Evolutionary conservation across 768 basidiomycete species (phyloP), one percentile per base, ranked within the genome.

Genomic region (Boletellus ananiceps): DNA sequence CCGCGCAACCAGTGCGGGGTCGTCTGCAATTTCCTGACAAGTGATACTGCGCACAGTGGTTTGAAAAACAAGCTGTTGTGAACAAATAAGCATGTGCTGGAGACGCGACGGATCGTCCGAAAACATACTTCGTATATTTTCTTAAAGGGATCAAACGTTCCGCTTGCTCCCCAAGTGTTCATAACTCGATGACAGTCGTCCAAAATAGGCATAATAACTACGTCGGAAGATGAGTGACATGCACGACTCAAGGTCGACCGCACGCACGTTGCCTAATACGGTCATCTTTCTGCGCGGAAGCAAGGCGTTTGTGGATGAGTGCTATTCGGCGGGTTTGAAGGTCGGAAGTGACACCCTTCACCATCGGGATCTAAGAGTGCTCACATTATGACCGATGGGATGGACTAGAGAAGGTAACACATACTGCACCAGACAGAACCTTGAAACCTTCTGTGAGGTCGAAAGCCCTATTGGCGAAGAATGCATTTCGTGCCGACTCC

Each of bases 371-470:
- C 86, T 88, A 54, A 31, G 46, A 50, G 39, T 46, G 25, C 48
- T 46, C 46, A 43, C 14, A 7, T 53, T 57, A 56, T 41, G 51
- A 52, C 59, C 41, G 25, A 50, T 41, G 48, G 33, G 60, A 51
- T 45, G 49, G 44, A 50, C 51, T 34, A 45, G 8, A 23, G 27
- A 44, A 45, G 21, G 16, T 25, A 18, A 31, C 16, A 79, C 84
- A 56, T 64, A 88, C 87, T 47, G 84, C 86, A 44, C 86, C 87
- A 43, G 84, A 86, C 52, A 90, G 75, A 59, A 86, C 78, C 59
- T 82, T 85, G 74, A 87, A 89, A 5, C 86, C 87, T 71, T 87
- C 85, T 36, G 81, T 83, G 44, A 90, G 76, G 66, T 88, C 85
- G 54, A 90, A 78, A 18, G 78, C 78, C 66, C 80, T 82, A 48